Evolutionary conservation across 2,329 filamentous ascomycete genomes (phyloP).

Genomic region (Chaetomiaceae sp.): DNA sequence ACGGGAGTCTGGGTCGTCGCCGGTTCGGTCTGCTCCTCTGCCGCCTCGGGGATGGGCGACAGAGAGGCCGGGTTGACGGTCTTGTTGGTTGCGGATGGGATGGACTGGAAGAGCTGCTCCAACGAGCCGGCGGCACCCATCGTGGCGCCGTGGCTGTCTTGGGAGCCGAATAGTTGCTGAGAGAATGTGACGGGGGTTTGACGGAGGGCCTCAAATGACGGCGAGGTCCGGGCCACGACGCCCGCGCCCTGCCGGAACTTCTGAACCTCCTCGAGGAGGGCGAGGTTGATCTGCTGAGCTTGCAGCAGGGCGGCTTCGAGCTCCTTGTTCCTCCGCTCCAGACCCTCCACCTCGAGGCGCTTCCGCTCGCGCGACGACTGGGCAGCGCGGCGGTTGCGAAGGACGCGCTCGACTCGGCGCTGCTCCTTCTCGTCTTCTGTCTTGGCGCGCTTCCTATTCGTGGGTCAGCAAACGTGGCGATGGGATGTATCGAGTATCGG

Average conservation of each 20-base stretch:
- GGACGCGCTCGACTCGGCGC: slow-evolving; percentile 91
- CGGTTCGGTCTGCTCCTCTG: slow-evolving; percentile 27
- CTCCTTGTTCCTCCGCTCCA: slow-evolving; percentile 70
- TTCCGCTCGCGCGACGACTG: slow-evolving; percentile 96
- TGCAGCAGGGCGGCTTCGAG: slow-evolving; percentile 60
- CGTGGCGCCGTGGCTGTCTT: slow-evolving; percentile 35
- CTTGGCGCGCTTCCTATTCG: slow-evolving; percentile 83
- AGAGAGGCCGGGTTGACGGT: slow-evolving; percentile 61
- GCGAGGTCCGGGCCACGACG: slow-evolving; percentile 34
- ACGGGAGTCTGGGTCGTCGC: slow-evolving; percentile 24
- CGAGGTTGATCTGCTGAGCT: slow-evolving; percentile 51
- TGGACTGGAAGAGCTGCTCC: slow-evolving; percentile 42
- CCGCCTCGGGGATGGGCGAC: slow-evolving; percentile 52
- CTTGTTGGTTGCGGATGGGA: slow-evolving; percentile 32
- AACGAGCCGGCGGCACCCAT: slow-evolving; percentile 32
- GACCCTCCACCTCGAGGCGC: slow-evolving; percentile 78
- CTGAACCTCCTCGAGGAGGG: slow-evolving; percentile 47
- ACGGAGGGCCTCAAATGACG: slow-evolving; percentile 40
- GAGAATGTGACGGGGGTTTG: slow-evolving; percentile 54
- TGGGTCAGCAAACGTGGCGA: not conserved
- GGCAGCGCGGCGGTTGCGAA: slow-evolving; percentile 90
- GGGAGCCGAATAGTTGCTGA: slow-evolving; percentile 52
- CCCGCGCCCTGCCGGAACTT: slow-evolving; percentile 44
- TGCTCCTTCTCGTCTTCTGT: slow-evolving; percentile 99
- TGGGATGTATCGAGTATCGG: not conserved